Evolutionary conservation across 148 eudicot genomes (phyloP).

Genomic region (Arbutus unedo): DNA sequence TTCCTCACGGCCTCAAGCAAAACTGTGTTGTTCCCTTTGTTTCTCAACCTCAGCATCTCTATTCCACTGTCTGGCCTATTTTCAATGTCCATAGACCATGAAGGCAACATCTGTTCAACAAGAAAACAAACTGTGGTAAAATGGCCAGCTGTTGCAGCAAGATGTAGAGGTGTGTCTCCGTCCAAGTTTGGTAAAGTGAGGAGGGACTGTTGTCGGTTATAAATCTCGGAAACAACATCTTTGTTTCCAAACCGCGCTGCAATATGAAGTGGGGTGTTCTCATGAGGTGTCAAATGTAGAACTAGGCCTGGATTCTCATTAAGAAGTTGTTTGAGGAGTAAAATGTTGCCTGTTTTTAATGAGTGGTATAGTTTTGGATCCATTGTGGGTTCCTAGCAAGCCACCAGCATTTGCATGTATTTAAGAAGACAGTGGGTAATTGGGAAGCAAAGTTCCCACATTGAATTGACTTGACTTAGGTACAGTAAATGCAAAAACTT

Average conservation of each 20-base stretch:
- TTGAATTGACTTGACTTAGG: background rate
- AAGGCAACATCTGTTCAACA: background rate
- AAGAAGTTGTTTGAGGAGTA: background rate
- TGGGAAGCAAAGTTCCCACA: too few species aligned
- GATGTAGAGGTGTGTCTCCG: background rate
- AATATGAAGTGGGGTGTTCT: background rate
- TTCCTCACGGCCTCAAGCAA: constrained; percentile 7
- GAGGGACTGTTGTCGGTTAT: background rate
- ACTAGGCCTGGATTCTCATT: background rate
- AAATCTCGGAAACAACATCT: constrained; percentile 2
- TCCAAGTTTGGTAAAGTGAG: background rate
- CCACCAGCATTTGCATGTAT: too few species aligned
- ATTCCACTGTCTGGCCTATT: background rate
- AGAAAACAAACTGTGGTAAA: background rate
- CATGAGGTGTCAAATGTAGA: background rate
- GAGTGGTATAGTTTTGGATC: background rate
- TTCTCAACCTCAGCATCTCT: background rate
- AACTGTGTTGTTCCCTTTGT: background rate
- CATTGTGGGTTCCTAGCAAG: background rate
- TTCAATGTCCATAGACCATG: background rate
- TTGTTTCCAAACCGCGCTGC: background rate
- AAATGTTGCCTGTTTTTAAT: background rate
- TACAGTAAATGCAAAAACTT: background rate
- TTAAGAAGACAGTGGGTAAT: too few species aligned
- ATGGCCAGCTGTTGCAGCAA: background rate